These are phyloP conservation scores for Teratosphaeria pseudoeucalypti DNA, from an alignment of 2,329 filamentous ascomycete genomes.

Conservation along the genomic window DNA sequence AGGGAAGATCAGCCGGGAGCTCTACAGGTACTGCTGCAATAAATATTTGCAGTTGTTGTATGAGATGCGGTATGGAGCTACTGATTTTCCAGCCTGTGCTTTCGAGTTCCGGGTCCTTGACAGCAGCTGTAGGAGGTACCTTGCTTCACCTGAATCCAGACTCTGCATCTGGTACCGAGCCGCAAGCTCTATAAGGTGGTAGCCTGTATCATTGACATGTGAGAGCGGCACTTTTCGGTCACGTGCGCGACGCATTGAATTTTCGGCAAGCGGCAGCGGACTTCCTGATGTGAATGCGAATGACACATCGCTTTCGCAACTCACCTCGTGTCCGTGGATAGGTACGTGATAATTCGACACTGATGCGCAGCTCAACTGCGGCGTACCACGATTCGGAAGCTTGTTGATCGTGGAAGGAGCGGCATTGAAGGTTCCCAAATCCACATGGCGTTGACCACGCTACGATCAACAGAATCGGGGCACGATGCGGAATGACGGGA, in stretches of 20 bases:
- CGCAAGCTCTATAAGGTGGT: neutral
- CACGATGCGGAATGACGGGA: too few relatives aligned
- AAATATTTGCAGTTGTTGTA: neutral
- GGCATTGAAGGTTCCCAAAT: too few relatives aligned
- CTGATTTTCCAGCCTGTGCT: neutral
- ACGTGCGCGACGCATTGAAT: neutral
- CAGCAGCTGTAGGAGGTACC: neutral
- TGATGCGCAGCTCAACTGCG: too few relatives aligned
- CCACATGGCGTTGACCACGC: too few relatives aligned
- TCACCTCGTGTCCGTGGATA: neutral
- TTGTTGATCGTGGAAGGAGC: too few relatives aligned
- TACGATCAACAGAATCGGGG: neutral
- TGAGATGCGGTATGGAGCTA: neutral
- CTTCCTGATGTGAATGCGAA: too few relatives aligned
- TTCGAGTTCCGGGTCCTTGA: neutral
- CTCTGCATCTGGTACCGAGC: neutral
- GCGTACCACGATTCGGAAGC: too few relatives aligned
- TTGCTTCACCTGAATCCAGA: neutral
- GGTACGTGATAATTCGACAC: too few relatives aligned
- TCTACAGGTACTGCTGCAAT: neutral
- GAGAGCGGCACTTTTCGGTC: neutral
- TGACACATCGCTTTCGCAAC: neutral
- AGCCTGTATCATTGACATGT: neutral
- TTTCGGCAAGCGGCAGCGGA: neutral
- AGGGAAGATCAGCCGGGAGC: neutral